Percentiles rank a stretch among this genome's conserved stretches.
These are phyloP conservation scores for Suhomyces chickasaworum DNA, from an alignment of 1,139 yeast genomes.

Conservation along the genomic window DNA sequence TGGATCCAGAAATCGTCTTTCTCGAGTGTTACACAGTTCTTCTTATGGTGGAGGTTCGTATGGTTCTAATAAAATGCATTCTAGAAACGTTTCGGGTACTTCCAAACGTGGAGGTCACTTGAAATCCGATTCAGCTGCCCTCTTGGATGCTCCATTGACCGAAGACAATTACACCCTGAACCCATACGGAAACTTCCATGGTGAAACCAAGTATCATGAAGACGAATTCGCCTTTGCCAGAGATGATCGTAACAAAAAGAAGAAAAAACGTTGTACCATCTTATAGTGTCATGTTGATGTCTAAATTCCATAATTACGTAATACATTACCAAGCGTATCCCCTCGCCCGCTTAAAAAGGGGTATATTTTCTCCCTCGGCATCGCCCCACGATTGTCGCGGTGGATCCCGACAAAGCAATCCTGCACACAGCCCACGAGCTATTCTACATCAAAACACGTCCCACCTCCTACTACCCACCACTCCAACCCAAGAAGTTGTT, in stretches of 20 bases:
- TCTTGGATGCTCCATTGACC: slow-evolving; percentile 42
- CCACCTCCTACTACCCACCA: background rate
- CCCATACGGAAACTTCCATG: slow-evolving; percentile 34
- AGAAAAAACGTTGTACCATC: slow-evolving; percentile 35
- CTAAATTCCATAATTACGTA: slow-evolving; percentile 1
- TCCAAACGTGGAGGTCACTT: slow-evolving; percentile 27
- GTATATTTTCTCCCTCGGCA: background rate
- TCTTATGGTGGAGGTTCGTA: slow-evolving; percentile 29
- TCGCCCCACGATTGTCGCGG: slow-evolving; percentile 2
- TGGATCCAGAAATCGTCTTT: slow-evolving; percentile 33
- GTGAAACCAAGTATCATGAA: slow-evolving; percentile 32
- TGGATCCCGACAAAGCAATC: background rate
- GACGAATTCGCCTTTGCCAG: slow-evolving; percentile 49
- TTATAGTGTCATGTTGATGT: slow-evolving; percentile 23
- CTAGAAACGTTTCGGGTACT: slow-evolving; percentile 17
- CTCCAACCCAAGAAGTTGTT: background rate
- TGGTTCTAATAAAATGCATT: slow-evolving; percentile 13
- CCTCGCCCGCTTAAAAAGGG: slow-evolving; percentile 1
- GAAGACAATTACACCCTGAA: slow-evolving; percentile 36
- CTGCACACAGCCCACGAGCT: slow-evolving; percentile 2
- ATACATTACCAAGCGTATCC: background rate
- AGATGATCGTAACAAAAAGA: slow-evolving; percentile 33
- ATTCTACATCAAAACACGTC: slow-evolving; percentile 1
- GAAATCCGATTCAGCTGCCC: slow-evolving; percentile 41
- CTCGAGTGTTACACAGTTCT: slow-evolving; percentile 29